A percentile compares a stretch with the other conserved stretches of the same genome.
Conservation (phyloP, 2,329 filamentous ascomycete species). For the Dactylellina haptotyla region DNA sequence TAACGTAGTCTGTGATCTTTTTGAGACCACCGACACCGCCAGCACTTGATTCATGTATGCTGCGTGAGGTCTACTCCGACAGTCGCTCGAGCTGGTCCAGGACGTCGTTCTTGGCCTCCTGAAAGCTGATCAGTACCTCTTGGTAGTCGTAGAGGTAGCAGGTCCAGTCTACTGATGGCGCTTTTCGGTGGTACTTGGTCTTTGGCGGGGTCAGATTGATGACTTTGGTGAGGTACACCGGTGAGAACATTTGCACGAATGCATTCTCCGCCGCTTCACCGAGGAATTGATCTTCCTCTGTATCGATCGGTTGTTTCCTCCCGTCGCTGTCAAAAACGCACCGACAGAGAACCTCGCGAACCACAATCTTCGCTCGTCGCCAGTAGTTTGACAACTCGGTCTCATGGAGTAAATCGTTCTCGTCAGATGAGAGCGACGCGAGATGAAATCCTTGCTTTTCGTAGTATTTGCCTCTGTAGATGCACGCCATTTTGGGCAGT, state of each 20-base stretch:
- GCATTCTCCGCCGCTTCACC: slow-evolving; percentile 10
- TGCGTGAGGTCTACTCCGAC: background rate
- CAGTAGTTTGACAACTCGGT: slow-evolving; percentile 9
- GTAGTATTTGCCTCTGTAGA: slow-evolving; percentile 7
- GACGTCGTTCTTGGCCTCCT: slow-evolving; percentile 11
- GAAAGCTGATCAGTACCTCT: background rate
- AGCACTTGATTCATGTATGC: no score
- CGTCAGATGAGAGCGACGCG: background rate
- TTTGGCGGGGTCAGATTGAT: slow-evolving; percentile 5
- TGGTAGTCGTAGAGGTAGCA: background rate
- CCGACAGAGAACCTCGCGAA: slow-evolving; percentile 15
- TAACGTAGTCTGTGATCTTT: no score
- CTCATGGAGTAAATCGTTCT: background rate
- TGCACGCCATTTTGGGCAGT: slow-evolving; percentile 3
- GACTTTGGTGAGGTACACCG: slow-evolving; percentile 1
- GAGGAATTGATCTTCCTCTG: slow-evolving; percentile 13
- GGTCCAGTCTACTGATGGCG: background rate
- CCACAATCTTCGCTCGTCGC: slow-evolving; percentile 13
- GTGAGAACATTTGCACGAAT: slow-evolving; percentile 8
- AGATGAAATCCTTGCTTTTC: slow-evolving; percentile 16
- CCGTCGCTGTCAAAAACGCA: slow-evolving; percentile 1
- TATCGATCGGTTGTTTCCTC: slow-evolving; percentile 3
- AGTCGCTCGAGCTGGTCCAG: slow-evolving; percentile 1
- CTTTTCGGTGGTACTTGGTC: background rate
- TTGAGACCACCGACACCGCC: no score